Conservation (phyloP, 2,329 filamentous ascomycete genomes). For the Hypoxylon sp. region DNA sequence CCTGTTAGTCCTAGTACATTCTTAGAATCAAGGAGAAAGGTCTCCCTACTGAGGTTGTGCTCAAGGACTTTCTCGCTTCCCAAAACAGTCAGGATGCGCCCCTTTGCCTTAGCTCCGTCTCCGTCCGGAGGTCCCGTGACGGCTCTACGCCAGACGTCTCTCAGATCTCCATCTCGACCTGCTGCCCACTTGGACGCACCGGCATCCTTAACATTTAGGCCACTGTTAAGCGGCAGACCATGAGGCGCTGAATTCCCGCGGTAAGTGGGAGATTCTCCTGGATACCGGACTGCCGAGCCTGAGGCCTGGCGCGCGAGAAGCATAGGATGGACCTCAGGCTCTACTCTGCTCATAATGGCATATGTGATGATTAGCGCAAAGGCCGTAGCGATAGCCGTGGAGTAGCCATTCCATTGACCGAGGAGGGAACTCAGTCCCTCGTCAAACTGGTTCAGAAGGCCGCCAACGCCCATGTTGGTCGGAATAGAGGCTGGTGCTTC, state of each 20-base stretch:
- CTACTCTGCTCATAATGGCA: conserved; percentile 77
- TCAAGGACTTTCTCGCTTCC: conserved; percentile 82
- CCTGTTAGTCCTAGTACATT: conserved; percentile 43
- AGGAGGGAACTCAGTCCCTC: conserved; percentile 77
- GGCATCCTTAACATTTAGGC: conserved; percentile 85
- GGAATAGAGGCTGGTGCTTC: conserved; percentile 5
- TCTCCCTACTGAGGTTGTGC: conserved; percentile 71
- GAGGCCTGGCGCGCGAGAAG: conserved; percentile 88
- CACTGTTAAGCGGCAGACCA: conserved; percentile 83
- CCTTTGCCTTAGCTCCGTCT: conserved; percentile 74
- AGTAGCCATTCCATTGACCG: conserved; percentile 86
- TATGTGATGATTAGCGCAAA: conserved; percentile 79
- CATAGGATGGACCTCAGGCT: conserved; percentile 93
- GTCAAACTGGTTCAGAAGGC: conserved; percentile 78
- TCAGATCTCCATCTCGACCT: conserved; percentile 88
- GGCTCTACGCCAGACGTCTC: conserved; percentile 89
- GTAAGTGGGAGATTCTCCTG: conserved; percentile 88
- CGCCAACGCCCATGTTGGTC: conserved; percentile 61
- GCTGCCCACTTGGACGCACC: conserved; percentile 85
- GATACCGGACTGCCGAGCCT: conserved; percentile 82
- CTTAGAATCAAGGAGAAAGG: neutral
- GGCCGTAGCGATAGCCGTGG: conserved; percentile 77
- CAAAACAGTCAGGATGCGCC: conserved; percentile 82
- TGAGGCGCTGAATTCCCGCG: conserved; percentile 88
- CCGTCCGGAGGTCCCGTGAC: conserved; percentile 75